phyloP scores from a whole-genome alignment of 768 basidiomycete genomes.

The Termitomyces sp. region DNA sequence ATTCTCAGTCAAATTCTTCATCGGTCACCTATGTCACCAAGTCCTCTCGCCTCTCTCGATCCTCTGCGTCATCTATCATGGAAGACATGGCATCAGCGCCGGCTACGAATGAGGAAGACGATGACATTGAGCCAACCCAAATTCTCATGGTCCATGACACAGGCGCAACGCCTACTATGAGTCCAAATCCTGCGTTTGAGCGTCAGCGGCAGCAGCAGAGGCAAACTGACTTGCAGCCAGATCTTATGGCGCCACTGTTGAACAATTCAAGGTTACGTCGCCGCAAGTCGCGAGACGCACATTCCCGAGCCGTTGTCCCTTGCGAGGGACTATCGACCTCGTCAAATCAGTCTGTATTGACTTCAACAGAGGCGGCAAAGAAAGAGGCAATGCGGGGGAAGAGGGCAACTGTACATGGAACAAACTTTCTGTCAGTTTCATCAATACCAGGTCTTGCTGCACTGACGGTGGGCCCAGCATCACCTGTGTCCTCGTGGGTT shows the following conservation, averaged over 20 bases:
- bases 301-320: neutral
- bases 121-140: slow-evolving; percentile 21
- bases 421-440: slow-evolving; percentile 27
- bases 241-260: slow-evolving; percentile 3
- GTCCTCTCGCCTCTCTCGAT: slow-evolving; percentile 38
- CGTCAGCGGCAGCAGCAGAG: slow-evolving; percentile 21
- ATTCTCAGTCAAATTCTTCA: slow-evolving; percentile 11
- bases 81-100: slow-evolving; percentile 22
- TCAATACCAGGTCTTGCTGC: slow-evolving; percentile 38
- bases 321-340: neutral
- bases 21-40: slow-evolving; percentile 14
- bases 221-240: neutral
- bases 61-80: slow-evolving; percentile 41
- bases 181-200: slow-evolving; percentile 43
- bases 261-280: slow-evolving; percentile 17
- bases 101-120: slow-evolving; percentile 10
- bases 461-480: slow-evolving; percentile 19
- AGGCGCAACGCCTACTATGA: slow-evolving; percentile 46
- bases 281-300: slow-evolving; percentile 20
- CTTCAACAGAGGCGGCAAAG: neutral
- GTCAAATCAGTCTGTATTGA: neutral
- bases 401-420: slow-evolving; percentile 11
- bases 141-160: slow-evolving; percentile 45
- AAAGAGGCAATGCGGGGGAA: slow-evolving; percentile 4
- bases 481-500: slow-evolving; percentile 42